Evolutionary conservation across 2,329 filamentous ascomycete genomes (phyloP), one percentile per base, ranked within the genome.

Genomic region (Sclerotinia spermophila): DNA sequence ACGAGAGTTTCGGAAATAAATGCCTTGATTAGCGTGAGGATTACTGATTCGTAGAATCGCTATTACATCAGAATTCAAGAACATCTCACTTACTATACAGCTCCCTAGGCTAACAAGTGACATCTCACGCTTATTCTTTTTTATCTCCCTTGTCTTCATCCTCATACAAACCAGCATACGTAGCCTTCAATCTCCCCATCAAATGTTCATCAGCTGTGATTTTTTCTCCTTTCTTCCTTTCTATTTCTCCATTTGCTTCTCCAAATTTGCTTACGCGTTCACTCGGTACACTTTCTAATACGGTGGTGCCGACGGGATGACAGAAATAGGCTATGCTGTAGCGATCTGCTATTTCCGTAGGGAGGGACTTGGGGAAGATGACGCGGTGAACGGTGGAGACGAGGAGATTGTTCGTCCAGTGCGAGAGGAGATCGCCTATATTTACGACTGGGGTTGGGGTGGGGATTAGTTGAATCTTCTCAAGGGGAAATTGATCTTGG

Each of bases 301-400:
- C 79, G 13, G 84, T 84, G 1, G 81, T 79, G 11, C 86, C 82
- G 6, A 85, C 84, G 1, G 89, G 89, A 76, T 91, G 89, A 73
- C 88, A 90, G 80, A 92, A 92, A 80, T 87, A 91, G 10, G 86
- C 89, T 73, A 92, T 89, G 15, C 87, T 89, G 77, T 91, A 91
- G 62, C 89, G 81, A 72, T 87, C 83, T 40, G 27, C 30, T 27
- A 56, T 69, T 55, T 69, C 68, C 13, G 45, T 35, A 11, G 62
- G 51, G 8, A 35, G 27, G 7, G 33, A 40, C 79, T 76, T 69
- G 2, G 86, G 85, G 74, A 97, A 96, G 0, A 95, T 89, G 42
- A 98, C 96, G 17, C 95, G 85, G 79, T 98, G 96, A 8, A 97
- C 88, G 0, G 95, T 97, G 75, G 90, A 94, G 76, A 93, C 91